Evolutionary conservation across 306 rosid genomes (phyloP).

Genomic region (Quercus aquifolioides): DNA sequence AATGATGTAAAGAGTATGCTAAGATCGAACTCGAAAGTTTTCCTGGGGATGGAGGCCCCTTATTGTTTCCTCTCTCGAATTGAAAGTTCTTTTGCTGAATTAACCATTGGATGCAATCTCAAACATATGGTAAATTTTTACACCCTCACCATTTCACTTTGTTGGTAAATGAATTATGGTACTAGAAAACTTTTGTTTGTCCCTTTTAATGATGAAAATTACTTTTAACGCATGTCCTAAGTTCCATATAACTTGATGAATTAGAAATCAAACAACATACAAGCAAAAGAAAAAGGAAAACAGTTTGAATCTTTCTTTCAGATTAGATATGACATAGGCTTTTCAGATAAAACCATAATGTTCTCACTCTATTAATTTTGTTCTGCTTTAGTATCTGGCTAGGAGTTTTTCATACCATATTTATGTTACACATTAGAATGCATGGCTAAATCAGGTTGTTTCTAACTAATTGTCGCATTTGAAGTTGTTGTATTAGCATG

Average conservation of each 20-base stretch:
- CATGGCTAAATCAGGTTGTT: background rate
- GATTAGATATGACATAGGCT: background rate
- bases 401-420: conserved; percentile 10
- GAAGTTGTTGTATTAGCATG: background rate
- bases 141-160: conserved; percentile 1
- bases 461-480: background rate
- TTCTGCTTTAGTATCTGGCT: background rate
- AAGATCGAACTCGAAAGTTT: conserved; percentile 58
- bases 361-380: background rate
- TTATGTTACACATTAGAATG: background rate
- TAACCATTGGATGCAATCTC: conserved; percentile 84
- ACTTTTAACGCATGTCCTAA: background rate
- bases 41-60: conserved; percentile 77
- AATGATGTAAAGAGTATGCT: conserved; percentile 65
- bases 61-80: conserved; percentile 78
- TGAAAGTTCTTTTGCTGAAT: conserved; percentile 59
- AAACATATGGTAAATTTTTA: conserved; percentile 58
- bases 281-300: background rate
- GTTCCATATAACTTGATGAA: background rate
- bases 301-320: background rate
- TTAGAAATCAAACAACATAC: background rate
- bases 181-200: background rate
- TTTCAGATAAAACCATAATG: background rate
- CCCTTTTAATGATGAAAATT: background rate
- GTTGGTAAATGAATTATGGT: conserved; percentile 14